Percentiles rank a stretch among this genome's conserved stretches.
Conservation (phyloP, 495 filamentous ascomycete genomes). For the Lasiosphaeriaceae sp. region DNA sequence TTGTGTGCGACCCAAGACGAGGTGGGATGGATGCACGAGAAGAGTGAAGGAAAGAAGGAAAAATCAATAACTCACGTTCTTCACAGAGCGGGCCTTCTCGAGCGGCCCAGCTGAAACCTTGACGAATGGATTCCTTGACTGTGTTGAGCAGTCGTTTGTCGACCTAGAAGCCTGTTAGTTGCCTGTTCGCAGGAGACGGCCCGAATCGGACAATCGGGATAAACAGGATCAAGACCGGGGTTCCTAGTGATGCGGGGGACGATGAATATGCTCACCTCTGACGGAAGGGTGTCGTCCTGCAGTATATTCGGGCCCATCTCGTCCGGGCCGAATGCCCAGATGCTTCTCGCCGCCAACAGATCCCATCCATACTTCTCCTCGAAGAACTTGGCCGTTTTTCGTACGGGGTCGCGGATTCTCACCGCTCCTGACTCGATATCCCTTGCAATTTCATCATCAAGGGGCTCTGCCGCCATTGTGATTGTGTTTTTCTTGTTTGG, state of each 20-base stretch:
- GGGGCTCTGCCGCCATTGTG: slow-evolving; percentile 94
- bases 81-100: slow-evolving; percentile 95
- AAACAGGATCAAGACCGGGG: background rate
- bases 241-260: slow-evolving; percentile 9
- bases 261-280: slow-evolving; percentile 52
- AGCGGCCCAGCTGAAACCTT: slow-evolving; percentile 94
- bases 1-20: background rate
- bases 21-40: background rate
- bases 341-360: slow-evolving; percentile 85
- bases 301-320: slow-evolving; percentile 94
- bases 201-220: slow-evolving; percentile 11
- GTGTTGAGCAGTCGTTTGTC: slow-evolving; percentile 86
- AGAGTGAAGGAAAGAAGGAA: slow-evolving; percentile 2
- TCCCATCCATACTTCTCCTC: slow-evolving; percentile 98
- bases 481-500: slow-evolving; percentile 99
- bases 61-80: slow-evolving; percentile 69
- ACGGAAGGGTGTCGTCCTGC: slow-evolving; percentile 91
- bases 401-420: slow-evolving; percentile 85
- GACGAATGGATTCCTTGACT: slow-evolving; percentile 84
- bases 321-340: slow-evolving; percentile 98
- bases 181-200: slow-evolving; percentile 5
- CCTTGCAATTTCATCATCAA: slow-evolving; percentile 90
- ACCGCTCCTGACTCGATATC: slow-evolving; percentile 92
- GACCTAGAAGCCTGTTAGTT: slow-evolving; percentile 47
- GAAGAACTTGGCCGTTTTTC: slow-evolving; percentile 93